These are phyloP conservation scores for Citrullus mucosospermus DNA, from an alignment of 306 rosid genomes.

Conservation along the genomic window DNA sequence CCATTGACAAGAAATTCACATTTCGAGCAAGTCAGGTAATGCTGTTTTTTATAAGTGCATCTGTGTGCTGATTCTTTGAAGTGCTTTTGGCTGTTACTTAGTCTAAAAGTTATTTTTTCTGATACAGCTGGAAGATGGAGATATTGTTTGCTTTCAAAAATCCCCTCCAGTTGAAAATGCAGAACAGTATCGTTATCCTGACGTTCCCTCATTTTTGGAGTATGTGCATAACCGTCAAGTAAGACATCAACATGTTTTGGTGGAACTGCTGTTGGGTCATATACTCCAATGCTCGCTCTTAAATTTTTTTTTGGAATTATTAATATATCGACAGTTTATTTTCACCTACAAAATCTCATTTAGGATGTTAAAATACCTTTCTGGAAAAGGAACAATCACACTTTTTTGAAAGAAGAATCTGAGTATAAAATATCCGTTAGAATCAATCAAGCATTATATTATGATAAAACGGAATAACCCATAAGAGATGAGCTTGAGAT, in stretches of 20 bases:
- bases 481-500: too few species aligned
- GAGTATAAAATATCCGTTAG: background rate
- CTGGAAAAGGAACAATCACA: background rate
- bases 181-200: slow-evolving; percentile 58
- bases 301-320: background rate
- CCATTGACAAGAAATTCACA: slow-evolving; percentile 71
- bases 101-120: slow-evolving; percentile 7
- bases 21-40: slow-evolving; percentile 86
- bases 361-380: background rate
- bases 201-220: slow-evolving; percentile 88
- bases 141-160: slow-evolving; percentile 84
- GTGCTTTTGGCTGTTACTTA: background rate
- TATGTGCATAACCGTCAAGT: slow-evolving; percentile 93
- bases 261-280: background rate
- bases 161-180: slow-evolving; percentile 32
- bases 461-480: background rate
- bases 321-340: background rate
- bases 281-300: background rate
- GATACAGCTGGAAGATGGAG: slow-evolving; percentile 90
- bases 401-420: background rate
- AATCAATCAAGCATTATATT: background rate
- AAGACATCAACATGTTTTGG: slow-evolving; percentile 11
- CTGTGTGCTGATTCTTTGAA: background rate
- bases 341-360: background rate
- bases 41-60: background rate